phyloP scores from a whole-genome alignment of 345 rosid genomes.

The Melaleuca quinquenervia region DNA sequence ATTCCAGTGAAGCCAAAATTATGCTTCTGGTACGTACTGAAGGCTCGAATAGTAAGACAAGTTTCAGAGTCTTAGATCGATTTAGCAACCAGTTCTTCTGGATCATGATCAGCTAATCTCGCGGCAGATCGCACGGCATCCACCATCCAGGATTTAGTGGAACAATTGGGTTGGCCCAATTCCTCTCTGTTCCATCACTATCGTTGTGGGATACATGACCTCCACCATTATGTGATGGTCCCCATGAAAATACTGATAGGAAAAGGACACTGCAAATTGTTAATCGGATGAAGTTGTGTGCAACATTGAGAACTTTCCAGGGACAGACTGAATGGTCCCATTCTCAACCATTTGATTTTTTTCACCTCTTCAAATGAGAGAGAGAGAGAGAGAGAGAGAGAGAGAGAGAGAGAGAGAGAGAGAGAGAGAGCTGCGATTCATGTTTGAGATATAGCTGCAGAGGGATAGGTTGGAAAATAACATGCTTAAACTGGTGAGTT shows the following conservation, averaged over 20 bases:
- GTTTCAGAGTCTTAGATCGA: background rate
- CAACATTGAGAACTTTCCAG: background rate
- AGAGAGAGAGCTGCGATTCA: background rate
- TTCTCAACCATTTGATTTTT: background rate
- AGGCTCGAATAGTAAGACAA: background rate
- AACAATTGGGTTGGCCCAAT: background rate
- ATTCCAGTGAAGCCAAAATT: background rate
- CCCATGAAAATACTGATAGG: constrained; percentile 13
- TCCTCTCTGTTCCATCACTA: constrained; percentile 12
- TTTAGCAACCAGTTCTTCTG: background rate
- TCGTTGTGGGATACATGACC: constrained; percentile 8
- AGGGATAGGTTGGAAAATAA: background rate
- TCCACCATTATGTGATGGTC: constrained; percentile 21
- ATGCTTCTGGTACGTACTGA: background rate
- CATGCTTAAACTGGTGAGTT: background rate
- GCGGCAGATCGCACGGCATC: background rate
- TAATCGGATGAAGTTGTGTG: constrained; percentile 5
- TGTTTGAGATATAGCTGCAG: background rate
- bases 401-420: background rate
- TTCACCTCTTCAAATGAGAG: background rate
- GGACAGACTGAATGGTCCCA: constrained; percentile 19
- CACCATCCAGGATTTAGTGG: background rate
- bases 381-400: background rate
- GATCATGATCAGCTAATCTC: background rate
- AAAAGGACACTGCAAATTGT: constrained; percentile 12